Conservation (phyloP, 331 rosid species). For the Cydonia oblonga region DNA sequence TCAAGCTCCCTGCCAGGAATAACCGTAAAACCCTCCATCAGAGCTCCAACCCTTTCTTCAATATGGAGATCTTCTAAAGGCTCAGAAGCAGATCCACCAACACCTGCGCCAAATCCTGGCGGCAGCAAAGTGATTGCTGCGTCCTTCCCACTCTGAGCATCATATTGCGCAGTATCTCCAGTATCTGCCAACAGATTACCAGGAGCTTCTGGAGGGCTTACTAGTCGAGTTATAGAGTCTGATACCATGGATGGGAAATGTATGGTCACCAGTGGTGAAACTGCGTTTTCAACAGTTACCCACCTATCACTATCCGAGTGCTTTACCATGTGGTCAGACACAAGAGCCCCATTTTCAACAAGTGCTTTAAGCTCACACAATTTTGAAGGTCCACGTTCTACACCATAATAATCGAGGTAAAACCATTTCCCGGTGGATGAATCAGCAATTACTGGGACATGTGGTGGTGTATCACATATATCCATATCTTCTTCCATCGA, state of each 20-base stretch:
- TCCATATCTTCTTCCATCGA: slow-evolving; percentile 99
- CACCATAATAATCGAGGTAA: slow-evolving; percentile 76
- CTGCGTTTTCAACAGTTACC: slow-evolving; percentile 93
- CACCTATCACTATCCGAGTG: slow-evolving; percentile 92
- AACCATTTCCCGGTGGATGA: slow-evolving; percentile 79
- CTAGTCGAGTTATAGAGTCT: slow-evolving; percentile 65
- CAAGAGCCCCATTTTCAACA: slow-evolving; percentile 71
- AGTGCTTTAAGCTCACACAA: slow-evolving; percentile 69
- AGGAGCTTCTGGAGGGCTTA: slow-evolving; percentile 94
- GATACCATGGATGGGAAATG: slow-evolving; percentile 64
- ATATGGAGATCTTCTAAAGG: slow-evolving; percentile 48
- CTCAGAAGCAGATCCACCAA: slow-evolving; percentile 29
- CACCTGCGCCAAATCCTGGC: slow-evolving; percentile 23
- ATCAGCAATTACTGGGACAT: slow-evolving; percentile 57
- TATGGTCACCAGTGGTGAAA: slow-evolving; percentile 60
- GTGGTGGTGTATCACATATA: slow-evolving; percentile 97
- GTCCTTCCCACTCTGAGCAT: slow-evolving; percentile 29
- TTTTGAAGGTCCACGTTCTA: slow-evolving; percentile 78
- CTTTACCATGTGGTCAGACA: slow-evolving; percentile 88
- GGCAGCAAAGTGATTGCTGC: slow-evolving; percentile 7
- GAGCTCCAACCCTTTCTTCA: slow-evolving; percentile 71
- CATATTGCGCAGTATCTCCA: slow-evolving; percentile 43
- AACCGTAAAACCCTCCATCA: slow-evolving; percentile 60
- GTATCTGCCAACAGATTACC: slow-evolving; percentile 72
- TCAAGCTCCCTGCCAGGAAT: slow-evolving; percentile 87